These are phyloP conservation scores for Pholiota conissans DNA, from an alignment of 768 basidiomycete species.

Conservation along the genomic window DNA sequence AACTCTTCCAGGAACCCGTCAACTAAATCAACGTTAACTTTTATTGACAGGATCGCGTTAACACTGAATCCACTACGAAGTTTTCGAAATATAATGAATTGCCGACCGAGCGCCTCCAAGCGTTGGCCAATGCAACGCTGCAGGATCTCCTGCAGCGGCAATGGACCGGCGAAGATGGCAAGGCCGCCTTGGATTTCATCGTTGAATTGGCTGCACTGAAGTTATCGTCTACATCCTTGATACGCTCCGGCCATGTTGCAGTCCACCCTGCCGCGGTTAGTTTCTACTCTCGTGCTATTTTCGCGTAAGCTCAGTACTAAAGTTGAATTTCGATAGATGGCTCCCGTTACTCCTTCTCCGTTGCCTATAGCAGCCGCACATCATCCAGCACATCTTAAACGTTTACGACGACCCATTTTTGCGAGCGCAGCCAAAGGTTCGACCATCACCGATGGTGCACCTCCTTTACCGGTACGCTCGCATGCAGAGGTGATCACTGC, in stretches of 20 bases:
- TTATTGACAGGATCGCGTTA: neutral
- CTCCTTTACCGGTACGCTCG: neutral
- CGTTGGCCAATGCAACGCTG: slow-evolving; percentile 31
- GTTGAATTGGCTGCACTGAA: slow-evolving; percentile 28
- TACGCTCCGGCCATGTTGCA: neutral
- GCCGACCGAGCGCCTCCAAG: slow-evolving; percentile 29
- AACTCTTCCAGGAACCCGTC: no score
- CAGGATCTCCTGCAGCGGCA: slow-evolving; percentile 19
- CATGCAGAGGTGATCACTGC: slow-evolving; percentile 23
- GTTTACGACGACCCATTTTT: slow-evolving; percentile 31
- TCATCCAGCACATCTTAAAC: slow-evolving; percentile 37
- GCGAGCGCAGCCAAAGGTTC: slow-evolving; percentile 5
- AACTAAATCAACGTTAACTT: neutral
- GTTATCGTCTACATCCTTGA: neutral
- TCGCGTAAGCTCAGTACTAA: neutral
- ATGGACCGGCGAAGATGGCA: slow-evolving; percentile 28
- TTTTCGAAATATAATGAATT: slow-evolving; percentile 24
- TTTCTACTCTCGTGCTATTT: neutral
- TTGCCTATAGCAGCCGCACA: slow-evolving; percentile 49
- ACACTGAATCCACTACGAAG: neutral
- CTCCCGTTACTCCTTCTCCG: slow-evolving; percentile 13
- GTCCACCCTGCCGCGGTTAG: neutral
- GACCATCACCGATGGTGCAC: neutral
- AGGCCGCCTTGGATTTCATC: slow-evolving; percentile 26
- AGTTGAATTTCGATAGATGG: neutral